Percentiles rank a stretch among this genome's conserved stretches.
These are phyloP conservation scores for Saccharomycopsis javanensis DNA, from an alignment of 805 yeast species.

Conservation along the genomic window DNA sequence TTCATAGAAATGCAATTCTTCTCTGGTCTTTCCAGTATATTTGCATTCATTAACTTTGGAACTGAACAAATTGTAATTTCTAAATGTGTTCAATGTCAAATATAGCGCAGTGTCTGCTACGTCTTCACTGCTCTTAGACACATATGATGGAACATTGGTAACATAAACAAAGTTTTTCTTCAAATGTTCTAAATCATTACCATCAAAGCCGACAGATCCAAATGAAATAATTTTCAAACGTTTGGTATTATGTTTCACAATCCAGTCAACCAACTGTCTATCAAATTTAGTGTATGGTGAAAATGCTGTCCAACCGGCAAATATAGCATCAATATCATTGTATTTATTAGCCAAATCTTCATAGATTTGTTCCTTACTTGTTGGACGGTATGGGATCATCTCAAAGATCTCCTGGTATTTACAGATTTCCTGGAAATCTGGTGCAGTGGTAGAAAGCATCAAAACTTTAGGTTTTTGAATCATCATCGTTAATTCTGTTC, in stretches of 20 bases:
- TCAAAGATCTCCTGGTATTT: slow-evolving; percentile 8
- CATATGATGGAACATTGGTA: slow-evolving; percentile 32
- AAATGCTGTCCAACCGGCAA: slow-evolving; percentile 53
- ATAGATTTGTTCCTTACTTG: slow-evolving; percentile 28
- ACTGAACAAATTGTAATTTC: slow-evolving; percentile 37
- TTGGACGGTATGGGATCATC: background rate
- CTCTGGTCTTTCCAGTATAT: slow-evolving; percentile 35
- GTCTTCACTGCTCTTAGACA: slow-evolving; percentile 36
- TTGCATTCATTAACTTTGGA: slow-evolving; percentile 25
- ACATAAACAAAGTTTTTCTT: slow-evolving; percentile 32
- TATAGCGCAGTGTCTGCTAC: slow-evolving; percentile 58
- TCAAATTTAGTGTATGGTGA: slow-evolving; percentile 38
- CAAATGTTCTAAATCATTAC: slow-evolving; percentile 36
- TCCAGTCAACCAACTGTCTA: slow-evolving; percentile 29
- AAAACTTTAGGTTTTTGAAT: slow-evolving; percentile 7
- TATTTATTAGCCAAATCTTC: slow-evolving; percentile 30
- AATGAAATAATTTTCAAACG: slow-evolving; percentile 39
- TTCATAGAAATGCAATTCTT: slow-evolving; percentile 24
- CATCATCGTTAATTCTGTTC: no score
- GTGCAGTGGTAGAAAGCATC: slow-evolving; percentile 9
- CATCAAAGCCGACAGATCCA: slow-evolving; percentile 52
- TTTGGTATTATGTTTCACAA: slow-evolving; percentile 29
- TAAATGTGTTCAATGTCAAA: slow-evolving; percentile 44
- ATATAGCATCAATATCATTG: slow-evolving; percentile 38
- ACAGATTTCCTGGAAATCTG: slow-evolving; percentile 2